Evolutionary conservation across 2,329 filamentous ascomycete genomes (phyloP).

Genomic region (Fusarium sp.): DNA sequence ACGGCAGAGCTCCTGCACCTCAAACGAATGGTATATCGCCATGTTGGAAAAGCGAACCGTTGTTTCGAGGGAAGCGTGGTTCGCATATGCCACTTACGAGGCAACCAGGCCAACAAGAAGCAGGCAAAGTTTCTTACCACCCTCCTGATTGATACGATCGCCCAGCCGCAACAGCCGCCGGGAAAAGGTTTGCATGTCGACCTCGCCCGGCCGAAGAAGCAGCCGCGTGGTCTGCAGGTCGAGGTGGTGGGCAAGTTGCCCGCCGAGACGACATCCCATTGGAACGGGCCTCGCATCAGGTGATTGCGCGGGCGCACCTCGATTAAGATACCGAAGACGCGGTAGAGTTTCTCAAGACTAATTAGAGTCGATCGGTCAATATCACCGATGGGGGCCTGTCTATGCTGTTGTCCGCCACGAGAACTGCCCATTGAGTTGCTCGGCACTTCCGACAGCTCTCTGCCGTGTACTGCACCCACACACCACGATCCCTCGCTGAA

Average conservation of each 20-base stretch:
- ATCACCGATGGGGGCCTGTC: neutral
- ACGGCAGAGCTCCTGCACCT: constrained; percentile 9
- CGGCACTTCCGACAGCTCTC: neutral
- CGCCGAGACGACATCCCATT: neutral
- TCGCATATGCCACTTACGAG: constrained; percentile 19
- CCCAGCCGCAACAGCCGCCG: constrained; percentile 5
- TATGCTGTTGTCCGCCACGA: neutral
- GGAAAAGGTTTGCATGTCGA: neutral
- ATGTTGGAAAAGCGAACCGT: constrained; percentile 10
- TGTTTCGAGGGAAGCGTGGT: constrained; percentile 8
- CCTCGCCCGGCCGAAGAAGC: neutral
- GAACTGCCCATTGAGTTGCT: neutral
- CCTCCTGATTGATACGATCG: neutral
- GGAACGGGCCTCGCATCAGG: neutral
- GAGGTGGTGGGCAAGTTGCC: neutral
- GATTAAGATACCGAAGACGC: neutral
- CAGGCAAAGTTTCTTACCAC: neutral
- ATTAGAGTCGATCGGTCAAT: neutral
- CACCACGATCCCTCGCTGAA: neutral
- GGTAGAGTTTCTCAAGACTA: neutral
- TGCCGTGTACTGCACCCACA: neutral
- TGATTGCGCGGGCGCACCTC: neutral
- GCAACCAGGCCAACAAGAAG: neutral
- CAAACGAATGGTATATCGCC: constrained; percentile 7
- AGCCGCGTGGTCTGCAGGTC: neutral